Evolutionary conservation across 2,329 filamentous ascomycete genomes (phyloP).

Genomic region (Penicillium brevicompactum): DNA sequence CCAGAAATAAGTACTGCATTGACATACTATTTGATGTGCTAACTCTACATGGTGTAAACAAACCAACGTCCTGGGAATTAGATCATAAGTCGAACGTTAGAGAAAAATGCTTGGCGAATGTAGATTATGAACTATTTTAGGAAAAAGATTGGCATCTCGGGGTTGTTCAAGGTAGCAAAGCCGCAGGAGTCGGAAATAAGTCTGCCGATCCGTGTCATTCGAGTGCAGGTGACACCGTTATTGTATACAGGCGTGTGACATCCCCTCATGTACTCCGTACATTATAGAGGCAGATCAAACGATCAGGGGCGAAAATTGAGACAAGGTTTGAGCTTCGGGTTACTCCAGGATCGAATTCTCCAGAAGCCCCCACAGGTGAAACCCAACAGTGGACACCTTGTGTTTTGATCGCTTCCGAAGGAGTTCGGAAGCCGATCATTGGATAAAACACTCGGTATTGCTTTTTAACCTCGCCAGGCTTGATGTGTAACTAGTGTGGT

Average conservation of each 20-base stretch:
- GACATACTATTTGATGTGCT: background rate
- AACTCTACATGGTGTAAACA: background rate
- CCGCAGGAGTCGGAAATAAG: conserved; percentile 2
- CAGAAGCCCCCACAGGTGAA: background rate
- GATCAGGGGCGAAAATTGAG: background rate
- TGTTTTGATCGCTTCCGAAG: background rate
- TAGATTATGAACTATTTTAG: background rate
- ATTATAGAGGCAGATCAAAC: conserved; percentile 2
- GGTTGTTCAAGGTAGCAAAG: conserved; percentile 19
- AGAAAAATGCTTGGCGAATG: background rate
- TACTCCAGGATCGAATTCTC: conserved; percentile 17
- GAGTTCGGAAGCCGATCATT: background rate
- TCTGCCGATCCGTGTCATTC: conserved; percentile 10
- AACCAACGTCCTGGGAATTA: background rate
- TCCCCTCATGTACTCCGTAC: background rate
- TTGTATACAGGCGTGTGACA: conserved; percentile 3
- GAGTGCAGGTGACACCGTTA: background rate
- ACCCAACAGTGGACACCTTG: background rate
- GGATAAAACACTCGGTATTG: background rate
- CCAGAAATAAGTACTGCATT: background rate
- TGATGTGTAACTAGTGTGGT: background rate
- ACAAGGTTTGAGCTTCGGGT: background rate
- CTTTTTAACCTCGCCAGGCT: background rate
- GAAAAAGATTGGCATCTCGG: conserved; percentile 9
- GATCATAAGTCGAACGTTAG: background rate